Evolutionary conservation across 176 grass and related monocot species (phyloP), one percentile per base, ranked within the genome.

Genomic region (Bothriochloa decipiens): DNA sequence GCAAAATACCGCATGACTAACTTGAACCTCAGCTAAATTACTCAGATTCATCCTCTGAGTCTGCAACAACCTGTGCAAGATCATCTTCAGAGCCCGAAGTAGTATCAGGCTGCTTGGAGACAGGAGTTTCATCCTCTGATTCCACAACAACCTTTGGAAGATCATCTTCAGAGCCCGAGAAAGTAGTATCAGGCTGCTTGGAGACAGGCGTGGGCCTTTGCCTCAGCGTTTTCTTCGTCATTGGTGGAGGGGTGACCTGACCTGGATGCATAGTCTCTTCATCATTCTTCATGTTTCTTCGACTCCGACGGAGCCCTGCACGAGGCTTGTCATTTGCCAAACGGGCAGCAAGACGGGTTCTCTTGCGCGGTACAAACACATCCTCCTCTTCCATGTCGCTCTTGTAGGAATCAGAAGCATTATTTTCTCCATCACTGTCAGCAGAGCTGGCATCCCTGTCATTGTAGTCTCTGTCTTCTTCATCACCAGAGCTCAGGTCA

Each of bases 141-240:
- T 82, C 80, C 61, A 35, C 67, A 42, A 71, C 49, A 0, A 18
- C 16, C 13, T 14, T 50, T 72, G 80, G 36, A 82, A 11, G n/a
- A 82, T 71, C 80, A 28, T 82, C 80, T 71, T 90, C 87, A 12
- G 91, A 90, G 45, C 49, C 49, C 45, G 84, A 84, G 23, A 85
- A 16, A 74, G 43, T 15, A 61, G 3, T 29, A 17, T 70, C 50
- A 9, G 39, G 68, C n/a, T 68, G 82, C 71, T 90, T 87, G 39
- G 87, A 86, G 58, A 87, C 60, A 10, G 65, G 75, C 1, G 87
- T 90, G 26, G 91, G 91, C 45, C 91, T 78, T 78, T 92, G 91
- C 77, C 84, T 90, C 49, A 81, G 53, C 22, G 84, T 90, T 64
- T 87, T 92, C 85, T 90, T 90, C 18, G 73, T 85, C 81, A 87